Conservation (phyloP, 2,329 filamentous ascomycete species). For the Aureobasidium namibiae region DNA sequence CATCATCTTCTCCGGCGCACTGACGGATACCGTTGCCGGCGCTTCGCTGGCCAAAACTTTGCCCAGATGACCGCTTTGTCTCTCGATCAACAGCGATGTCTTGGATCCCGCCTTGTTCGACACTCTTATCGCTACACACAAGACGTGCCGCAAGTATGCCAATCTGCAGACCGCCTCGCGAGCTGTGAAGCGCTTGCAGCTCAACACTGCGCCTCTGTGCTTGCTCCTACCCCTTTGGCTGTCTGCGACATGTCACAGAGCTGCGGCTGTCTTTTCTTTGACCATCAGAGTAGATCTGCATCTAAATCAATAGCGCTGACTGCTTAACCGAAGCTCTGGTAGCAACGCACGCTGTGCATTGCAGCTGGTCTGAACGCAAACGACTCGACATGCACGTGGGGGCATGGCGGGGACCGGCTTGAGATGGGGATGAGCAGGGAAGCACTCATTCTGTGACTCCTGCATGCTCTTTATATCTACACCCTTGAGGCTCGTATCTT, state of each 20-base stretch:
- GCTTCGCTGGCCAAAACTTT: constrained; percentile 3
- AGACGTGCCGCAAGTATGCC: background rate
- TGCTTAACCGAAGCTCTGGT: constrained; percentile 10
- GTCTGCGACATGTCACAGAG: background rate
- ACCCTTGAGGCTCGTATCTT: background rate
- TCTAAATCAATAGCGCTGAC: background rate
- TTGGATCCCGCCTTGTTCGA: background rate
- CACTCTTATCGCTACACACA: background rate
- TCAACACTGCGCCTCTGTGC: background rate
- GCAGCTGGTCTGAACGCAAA: background rate
- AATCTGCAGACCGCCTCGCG: background rate
- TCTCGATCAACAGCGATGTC: background rate
- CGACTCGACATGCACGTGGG: background rate
- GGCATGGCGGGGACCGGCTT: background rate
- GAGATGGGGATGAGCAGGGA: background rate
- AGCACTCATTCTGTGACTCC: background rate
- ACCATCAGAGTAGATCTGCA: background rate
- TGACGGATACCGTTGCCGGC: constrained; percentile 8
- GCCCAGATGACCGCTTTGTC: background rate
- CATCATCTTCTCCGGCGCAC: background rate
- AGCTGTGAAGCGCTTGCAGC: background rate
- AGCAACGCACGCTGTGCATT: constrained; percentile 6
- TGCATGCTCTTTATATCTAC: background rate
- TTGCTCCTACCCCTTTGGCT: background rate
- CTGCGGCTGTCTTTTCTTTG: background rate